Conservation (phyloP, 441 rosid genomes). For the Pelargonium cotyledonis region DNA sequence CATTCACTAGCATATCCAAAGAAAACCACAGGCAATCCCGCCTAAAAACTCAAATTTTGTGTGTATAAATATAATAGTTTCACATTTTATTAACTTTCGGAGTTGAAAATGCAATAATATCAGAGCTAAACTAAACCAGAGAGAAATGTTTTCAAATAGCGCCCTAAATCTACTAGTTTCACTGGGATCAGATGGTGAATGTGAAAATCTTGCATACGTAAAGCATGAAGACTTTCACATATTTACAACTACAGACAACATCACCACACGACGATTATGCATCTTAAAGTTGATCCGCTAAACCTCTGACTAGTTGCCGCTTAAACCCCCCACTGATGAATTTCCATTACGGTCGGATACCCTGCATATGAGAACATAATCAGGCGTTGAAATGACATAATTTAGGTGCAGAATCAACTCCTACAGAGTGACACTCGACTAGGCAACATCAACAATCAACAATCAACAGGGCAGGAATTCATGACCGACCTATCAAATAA, state of each 20-base stretch:
- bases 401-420: neutral
- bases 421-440: too few relatives aligned
- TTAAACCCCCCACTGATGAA: neutral
- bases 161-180: neutral
- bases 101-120: too few relatives aligned
- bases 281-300: neutral
- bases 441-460: too few relatives aligned
- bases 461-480: too few relatives aligned
- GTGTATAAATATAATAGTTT: too few relatives aligned
- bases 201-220: neutral
- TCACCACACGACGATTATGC: too few relatives aligned
- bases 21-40: too few relatives aligned
- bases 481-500: too few relatives aligned
- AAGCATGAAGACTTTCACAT: neutral
- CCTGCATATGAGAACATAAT: neutral
- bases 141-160: neutral
- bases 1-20: too few relatives aligned
- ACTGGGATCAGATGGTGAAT: neutral
- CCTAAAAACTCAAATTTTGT: too few relatives aligned
- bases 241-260: neutral
- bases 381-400: neutral
- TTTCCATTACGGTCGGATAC: neutral
- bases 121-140: too few relatives aligned
- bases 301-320: neutral
- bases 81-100: too few relatives aligned